Conservation (phyloP, 495 filamentous ascomycete species). For the Neurospora sp. region DNA sequence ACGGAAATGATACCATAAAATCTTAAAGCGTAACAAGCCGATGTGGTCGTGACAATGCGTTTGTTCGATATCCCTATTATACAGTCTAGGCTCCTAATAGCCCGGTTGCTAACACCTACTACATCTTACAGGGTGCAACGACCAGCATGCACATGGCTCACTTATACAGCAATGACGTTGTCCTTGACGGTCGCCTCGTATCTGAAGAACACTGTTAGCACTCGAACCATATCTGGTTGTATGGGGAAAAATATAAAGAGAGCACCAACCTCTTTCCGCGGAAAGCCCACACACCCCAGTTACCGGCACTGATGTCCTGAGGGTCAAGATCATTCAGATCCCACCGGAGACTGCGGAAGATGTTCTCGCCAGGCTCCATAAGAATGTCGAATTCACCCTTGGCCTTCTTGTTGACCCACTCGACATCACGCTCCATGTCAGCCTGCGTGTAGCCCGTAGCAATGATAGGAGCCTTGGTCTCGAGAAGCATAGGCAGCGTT, state of each 20-base stretch:
- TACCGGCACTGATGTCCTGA: conserved; percentile 86
- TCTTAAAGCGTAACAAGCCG: not conserved
- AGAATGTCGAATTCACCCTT: conserved; percentile 85
- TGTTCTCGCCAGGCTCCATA: conserved; percentile 86
- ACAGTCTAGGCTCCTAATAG: not conserved
- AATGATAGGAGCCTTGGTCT: conserved; percentile 91
- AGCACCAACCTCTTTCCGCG: conserved; percentile 82
- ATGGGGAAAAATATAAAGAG: not conserved
- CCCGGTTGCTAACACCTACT: not conserved
- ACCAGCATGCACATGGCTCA: conserved; percentile 2
- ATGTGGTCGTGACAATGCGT: not conserved
- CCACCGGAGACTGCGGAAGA: conserved; percentile 90
- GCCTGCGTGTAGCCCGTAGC: conserved; percentile 91
- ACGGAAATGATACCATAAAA: not conserved
- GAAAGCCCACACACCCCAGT: conserved; percentile 96
- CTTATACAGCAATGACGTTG: not conserved
- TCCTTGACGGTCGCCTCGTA: conserved; percentile 55
- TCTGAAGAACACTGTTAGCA: conserved; percentile 30
- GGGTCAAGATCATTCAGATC: conserved; percentile 95
- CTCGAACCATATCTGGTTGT: not conserved
- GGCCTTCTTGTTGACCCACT: conserved; percentile 77
- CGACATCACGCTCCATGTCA: conserved; percentile 85
- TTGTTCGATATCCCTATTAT: not conserved
- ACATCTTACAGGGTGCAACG: conserved; percentile 1
- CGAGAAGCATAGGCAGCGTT: conserved; percentile 76